Percentiles rank a stretch among this genome's conserved stretches.
phyloP scores from a whole-genome alignment of 108 stramenopile species.

The Schizochytrium sp. region DNA sequence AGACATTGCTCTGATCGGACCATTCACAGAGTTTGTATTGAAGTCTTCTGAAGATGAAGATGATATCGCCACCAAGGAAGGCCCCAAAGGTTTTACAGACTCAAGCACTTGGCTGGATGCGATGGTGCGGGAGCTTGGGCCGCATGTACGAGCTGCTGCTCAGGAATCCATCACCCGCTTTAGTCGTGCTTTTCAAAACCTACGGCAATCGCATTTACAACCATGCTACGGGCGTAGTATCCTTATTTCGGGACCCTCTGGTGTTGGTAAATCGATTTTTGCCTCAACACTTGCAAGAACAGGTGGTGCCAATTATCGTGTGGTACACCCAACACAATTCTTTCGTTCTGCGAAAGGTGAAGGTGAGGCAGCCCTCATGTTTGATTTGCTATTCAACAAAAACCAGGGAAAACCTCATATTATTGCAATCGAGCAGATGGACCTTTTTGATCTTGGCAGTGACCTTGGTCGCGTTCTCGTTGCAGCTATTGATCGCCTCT shows the following conservation, averaged over 20 bases:
- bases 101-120: neutral
- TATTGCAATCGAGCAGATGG: conserved; percentile 1
- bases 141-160: neutral
- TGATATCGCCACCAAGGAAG: neutral
- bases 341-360: conserved; percentile 33
- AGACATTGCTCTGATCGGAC: neutral
- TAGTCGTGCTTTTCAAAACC: neutral
- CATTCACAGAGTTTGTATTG: conserved; percentile 16
- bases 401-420: neutral
- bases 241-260: neutral
- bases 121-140: neutral
- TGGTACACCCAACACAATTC: neutral
- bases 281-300: neutral
- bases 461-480: neutral
- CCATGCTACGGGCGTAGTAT: conserved; percentile 21
- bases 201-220: neutral
- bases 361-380: conserved; percentile 25
- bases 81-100: neutral
- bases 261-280: conserved; percentile 31
- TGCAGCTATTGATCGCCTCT: neutral
- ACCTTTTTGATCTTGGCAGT: neutral
- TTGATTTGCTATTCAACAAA: neutral
- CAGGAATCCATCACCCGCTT: neutral
- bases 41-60: neutral
- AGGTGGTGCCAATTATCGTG: neutral